Conservation (phyloP, 805 yeast genomes). For the Sugiyamaella smithiae region DNA sequence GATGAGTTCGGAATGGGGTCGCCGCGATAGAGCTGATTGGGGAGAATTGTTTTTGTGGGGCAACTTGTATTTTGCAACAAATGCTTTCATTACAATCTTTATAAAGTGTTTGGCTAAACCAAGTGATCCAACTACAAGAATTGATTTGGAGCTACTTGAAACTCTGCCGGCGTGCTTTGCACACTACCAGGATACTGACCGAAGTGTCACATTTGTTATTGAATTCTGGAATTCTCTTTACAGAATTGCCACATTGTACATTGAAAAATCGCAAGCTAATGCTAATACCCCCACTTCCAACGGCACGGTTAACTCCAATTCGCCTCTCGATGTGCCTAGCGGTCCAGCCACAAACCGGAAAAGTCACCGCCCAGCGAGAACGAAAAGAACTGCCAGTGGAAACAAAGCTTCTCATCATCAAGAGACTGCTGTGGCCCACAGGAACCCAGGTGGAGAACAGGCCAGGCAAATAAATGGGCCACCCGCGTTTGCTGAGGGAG, state of each 20-base stretch:
- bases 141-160: constrained; percentile 18
- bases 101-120: constrained; percentile 22
- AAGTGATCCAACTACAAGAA: constrained; percentile 17
- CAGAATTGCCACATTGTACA: constrained; percentile 6
- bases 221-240: constrained; percentile 16
- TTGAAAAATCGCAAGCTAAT: constrained; percentile 9
- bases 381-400: neutral
- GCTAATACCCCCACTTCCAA: constrained; percentile 5
- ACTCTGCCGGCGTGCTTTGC: neutral
- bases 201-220: neutral
- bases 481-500: too few relatives aligned
- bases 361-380: neutral
- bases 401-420: neutral
- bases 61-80: constrained; percentile 15
- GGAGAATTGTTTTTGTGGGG: constrained; percentile 16
- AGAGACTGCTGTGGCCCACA: neutral
- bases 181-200: neutral
- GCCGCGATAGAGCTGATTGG: constrained; percentile 5
- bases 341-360: neutral
- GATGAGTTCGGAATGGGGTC: constrained; percentile 1
- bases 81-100: constrained; percentile 21
- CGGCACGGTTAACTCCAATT: neutral
- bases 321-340: neutral
- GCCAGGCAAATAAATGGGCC: neutral
- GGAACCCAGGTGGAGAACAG: neutral